Conservation (phyloP, 805 yeast genomes). For the Priceomyces medius region DNA sequence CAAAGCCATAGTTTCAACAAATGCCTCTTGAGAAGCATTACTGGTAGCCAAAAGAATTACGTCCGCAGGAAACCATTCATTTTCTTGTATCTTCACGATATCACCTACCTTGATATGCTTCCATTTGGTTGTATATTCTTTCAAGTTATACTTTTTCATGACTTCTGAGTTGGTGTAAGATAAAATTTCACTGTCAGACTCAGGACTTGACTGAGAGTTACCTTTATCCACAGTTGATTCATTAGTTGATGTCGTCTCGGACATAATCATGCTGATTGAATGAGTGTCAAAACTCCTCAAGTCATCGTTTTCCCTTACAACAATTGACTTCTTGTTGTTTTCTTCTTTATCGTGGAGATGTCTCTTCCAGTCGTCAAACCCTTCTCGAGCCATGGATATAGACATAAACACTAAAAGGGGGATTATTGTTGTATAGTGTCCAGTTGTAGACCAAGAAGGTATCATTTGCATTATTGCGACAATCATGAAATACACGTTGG, state of each 20-base stretch:
- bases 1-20: slow-evolving; percentile 92
- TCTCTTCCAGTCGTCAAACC: slow-evolving; percentile 87
- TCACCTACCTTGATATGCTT: slow-evolving; percentile 85
- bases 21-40: slow-evolving; percentile 62
- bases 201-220: slow-evolving; percentile 5
- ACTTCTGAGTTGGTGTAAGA: slow-evolving; percentile 14
- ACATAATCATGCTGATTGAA: slow-evolving; percentile 37
- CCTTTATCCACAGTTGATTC: slow-evolving; percentile 3
- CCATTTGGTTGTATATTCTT: slow-evolving; percentile 53
- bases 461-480: slow-evolving; percentile 94
- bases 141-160: slow-evolving; percentile 32
- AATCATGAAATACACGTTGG: slow-evolving; percentile 84
- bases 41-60: slow-evolving; percentile 67
- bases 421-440: slow-evolving; percentile 88
- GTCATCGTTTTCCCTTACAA: slow-evolving; percentile 31
- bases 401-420: slow-evolving; percentile 85
- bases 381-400: slow-evolving; percentile 89
- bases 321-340: slow-evolving; percentile 48
- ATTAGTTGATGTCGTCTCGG: slow-evolving; percentile 32
- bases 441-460: slow-evolving; percentile 97
- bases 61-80: slow-evolving; percentile 97
- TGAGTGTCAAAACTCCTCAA: slow-evolving; percentile 33
- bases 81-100: slow-evolving; percentile 64
- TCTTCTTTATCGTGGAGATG: slow-evolving; percentile 84
- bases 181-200: slow-evolving; percentile 6